Percentiles rank a stretch among this genome's conserved stretches.
Evolutionary conservation across 164 flowering plant species (phyloP).

Genomic region (Aristolochia fimbriata): DNA sequence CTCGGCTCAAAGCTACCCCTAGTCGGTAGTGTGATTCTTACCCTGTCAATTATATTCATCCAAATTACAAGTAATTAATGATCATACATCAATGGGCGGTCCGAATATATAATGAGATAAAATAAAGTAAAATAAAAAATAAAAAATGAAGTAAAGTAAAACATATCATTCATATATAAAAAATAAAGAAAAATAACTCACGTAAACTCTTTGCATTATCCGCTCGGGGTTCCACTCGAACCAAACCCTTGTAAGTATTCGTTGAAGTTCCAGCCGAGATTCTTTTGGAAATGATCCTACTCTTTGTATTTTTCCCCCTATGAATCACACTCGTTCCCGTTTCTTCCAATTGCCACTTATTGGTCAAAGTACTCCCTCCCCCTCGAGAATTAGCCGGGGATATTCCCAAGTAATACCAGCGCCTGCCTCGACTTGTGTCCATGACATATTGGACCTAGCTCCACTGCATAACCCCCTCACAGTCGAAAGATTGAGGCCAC

Average conservation of each 20-base stretch:
- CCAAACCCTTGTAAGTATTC: constrained; percentile 88
- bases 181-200: too few species aligned
- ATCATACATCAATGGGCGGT: too few species aligned
- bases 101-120: too few species aligned
- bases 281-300: constrained; percentile 89
- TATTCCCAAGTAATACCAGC: constrained; percentile 99
- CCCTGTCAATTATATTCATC: too few species aligned
- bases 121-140: too few species aligned
- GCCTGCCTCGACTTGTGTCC: constrained; percentile 99
- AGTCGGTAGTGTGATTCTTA: too few species aligned
- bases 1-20: too few species aligned
- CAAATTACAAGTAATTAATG: too few species aligned
- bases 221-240: constrained; percentile 72
- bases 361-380: constrained; percentile 85
- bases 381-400: constrained; percentile 91
- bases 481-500: constrained; percentile 92
- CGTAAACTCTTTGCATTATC: constrained; percentile 77
- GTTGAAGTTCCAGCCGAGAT: constrained; percentile 86
- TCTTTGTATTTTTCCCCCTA: constrained; percentile 82
- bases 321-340: constrained; percentile 98
- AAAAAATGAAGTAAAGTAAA: too few species aligned
- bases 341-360: constrained; percentile 92
- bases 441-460: constrained; percentile 72
- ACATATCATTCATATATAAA: too few species aligned
- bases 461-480: constrained; percentile 89